Evolutionary conservation across 2,329 filamentous ascomycete genomes (phyloP), one percentile per base, ranked within the genome.

Genomic region (Fusarium cicatricum): DNA sequence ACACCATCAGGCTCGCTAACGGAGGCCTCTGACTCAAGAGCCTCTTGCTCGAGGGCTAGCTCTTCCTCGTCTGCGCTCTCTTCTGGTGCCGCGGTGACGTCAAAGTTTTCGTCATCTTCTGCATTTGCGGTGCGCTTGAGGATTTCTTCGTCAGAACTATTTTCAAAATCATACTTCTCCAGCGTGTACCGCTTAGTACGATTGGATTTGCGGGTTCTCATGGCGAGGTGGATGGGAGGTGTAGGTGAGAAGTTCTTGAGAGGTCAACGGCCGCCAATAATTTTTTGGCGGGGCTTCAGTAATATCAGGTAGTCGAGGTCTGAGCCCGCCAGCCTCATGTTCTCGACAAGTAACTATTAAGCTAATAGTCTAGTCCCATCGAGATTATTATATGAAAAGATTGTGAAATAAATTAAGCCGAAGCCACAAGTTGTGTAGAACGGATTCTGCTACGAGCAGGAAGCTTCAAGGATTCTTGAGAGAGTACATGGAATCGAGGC

Each of bases 181-280:
- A 70, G 52, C 2, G 69, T 69, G 48, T 69, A 76, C 32, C 70
- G 66, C 46, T 75, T 76, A 21, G 65, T 65, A 38, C 72, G 73
- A 59, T 75, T 76, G 15, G 75, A 72, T 42, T 51, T 71, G 43
- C 75, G 70, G n/a, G 75, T 75, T 61, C 71, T 72, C 74, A 76
- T 77, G 34, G 39, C 58, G 55, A 51, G 34, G 34, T 16, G 42
- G 16, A 16, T 54, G 45, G 29, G 38, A 33, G 15, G 19, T 46
- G 46, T 28, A 51, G 38, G 39, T 38, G 38, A 50, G 17, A 48
- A 52, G 31, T 23, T 51, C n/a, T 41, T 32, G 26, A 37, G 21
- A 50, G 17, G 40, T n/a, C 52, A 41, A 60, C 34, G 34, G 56
- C 34, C n/a, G 26, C 23, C 28, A 29, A 34, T 34, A 31, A 48